Evolutionary conservation across 352 stramenopile species (phyloP).

Genomic region (Phytophthora podocarpi): DNA sequence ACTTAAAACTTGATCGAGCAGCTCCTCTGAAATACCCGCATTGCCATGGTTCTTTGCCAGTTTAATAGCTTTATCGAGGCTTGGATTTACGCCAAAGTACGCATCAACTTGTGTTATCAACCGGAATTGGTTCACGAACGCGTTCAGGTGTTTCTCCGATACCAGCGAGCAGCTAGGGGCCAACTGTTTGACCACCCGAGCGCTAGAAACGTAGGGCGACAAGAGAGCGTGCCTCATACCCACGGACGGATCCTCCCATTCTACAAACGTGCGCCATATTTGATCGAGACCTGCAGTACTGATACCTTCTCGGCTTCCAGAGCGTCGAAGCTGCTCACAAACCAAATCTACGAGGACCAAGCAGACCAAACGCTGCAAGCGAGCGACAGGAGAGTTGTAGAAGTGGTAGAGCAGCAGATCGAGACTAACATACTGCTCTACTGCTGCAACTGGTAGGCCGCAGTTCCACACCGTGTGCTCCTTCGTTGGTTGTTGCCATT

Average conservation of each 20-base stretch:
- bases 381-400: conserved; percentile 31
- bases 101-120: conserved; percentile 47
- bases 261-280: conserved; percentile 30
- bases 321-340: conserved; percentile 36
- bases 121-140: conserved; percentile 45
- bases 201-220: conserved; percentile 26
- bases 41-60: conserved; percentile 19
- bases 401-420: conserved; percentile 44
- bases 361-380: conserved; percentile 26
- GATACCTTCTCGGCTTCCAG: conserved; percentile 20
- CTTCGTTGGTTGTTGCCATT: conserved; percentile 19
- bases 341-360: conserved; percentile 42
- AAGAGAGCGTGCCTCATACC: conserved; percentile 22
- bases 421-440: conserved; percentile 39
- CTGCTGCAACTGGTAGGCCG: conserved; percentile 25
- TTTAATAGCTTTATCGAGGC: conserved; percentile 38
- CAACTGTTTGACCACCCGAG: conserved; percentile 35
- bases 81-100: conserved; percentile 48
- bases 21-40: conserved; percentile 20
- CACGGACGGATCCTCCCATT: conserved; percentile 27
- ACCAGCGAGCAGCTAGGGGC: conserved; percentile 22
- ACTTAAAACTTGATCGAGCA: conserved; percentile 39
- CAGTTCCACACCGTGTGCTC: conserved; percentile 33
- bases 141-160: conserved; percentile 43
- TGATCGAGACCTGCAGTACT: conserved; percentile 29